Base-by-base conservation (phyloP, 108 stramenopile genomes). In the Skeletonema costatum region DNA sequence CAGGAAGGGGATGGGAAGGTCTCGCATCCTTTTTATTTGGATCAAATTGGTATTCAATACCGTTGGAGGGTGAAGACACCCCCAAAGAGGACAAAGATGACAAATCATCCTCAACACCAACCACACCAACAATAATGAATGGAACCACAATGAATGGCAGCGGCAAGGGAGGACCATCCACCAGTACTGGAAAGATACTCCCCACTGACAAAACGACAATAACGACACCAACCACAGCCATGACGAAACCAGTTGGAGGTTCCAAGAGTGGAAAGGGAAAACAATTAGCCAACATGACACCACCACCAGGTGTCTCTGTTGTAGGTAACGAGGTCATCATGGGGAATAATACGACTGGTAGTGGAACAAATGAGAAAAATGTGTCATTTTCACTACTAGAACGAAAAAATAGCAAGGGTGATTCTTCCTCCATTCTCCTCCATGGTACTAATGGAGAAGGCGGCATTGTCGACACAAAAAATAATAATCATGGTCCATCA, bases 21-120 rank as follows among this genome's bases (percentile, higher is more conserved):
- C 76, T 96, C 50, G 95, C 92, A 3, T 73, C 77, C 0, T 96
- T 96, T 86, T 76, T 85, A 32, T 96, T 92, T 82, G 92, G 95
- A 13, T 89, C 91, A 13, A 85, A 91, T 29, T 93, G 91, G 92
- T 77, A 64, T 59, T 51, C 70, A 14, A 75, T 85, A 51, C 83
- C 64, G 9, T 63, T 78, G 32, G 70, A 59, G 44, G 74, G 70
- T 33, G 76, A 85, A 17, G 75, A 71, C n/a, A 46, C 17, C 12
- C 14, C 10, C 2, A 65, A 73, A 36, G 31, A 44, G 73, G 36
- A 56, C 25, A 25, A 36, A 67, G 33, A 59, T 46, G 69, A 64
- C 38, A 36, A 75, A 83, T 17, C 65, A 61, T 36, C 44, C 48
- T 39, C 58, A 38, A 12, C 41, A n/a, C 16, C 76, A 44, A 51